Conservation (phyloP, 2,329 filamentous ascomycete species). For the Teratosphaeria epicoccoides region DNA sequence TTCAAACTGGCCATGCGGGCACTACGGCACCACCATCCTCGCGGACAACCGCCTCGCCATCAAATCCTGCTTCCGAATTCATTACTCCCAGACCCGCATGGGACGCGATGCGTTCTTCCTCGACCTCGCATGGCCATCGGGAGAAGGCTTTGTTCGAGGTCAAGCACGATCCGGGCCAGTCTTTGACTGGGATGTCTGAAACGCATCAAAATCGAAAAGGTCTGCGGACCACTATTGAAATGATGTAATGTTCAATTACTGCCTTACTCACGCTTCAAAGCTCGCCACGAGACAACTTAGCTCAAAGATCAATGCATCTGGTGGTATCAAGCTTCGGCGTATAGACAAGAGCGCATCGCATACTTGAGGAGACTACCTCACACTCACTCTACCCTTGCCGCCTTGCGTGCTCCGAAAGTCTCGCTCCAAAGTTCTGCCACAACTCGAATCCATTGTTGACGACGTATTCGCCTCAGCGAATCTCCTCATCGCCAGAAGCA, state of each 20-base stretch:
- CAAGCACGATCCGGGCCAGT: too few species aligned
- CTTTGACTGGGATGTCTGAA: too few species aligned
- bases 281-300: neutral
- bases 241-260: too few species aligned
- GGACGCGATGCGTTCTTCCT: conserved; percentile 46
- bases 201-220: too few species aligned
- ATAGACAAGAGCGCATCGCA: neutral
- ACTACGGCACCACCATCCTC: conserved; percentile 46
- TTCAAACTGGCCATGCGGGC: conserved; percentile 34
- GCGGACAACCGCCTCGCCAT: conserved; percentile 40
- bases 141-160: too few species aligned
- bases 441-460: too few species aligned
- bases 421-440: too few species aligned
- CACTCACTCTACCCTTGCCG: too few species aligned
- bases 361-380: neutral
- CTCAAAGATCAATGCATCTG: neutral
- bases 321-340: neutral
- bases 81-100: conserved; percentile 37
- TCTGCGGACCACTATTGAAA: too few species aligned
- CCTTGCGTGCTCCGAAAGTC: too few species aligned
- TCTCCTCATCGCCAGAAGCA: neutral
- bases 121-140: conserved; percentile 28
- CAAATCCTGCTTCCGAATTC: conserved; percentile 41
- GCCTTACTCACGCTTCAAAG: too few species aligned
- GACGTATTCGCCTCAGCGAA: neutral